phyloP scores from a whole-genome alignment of 768 basidiomycete species.

The Leccinum rimulosum region DNA sequence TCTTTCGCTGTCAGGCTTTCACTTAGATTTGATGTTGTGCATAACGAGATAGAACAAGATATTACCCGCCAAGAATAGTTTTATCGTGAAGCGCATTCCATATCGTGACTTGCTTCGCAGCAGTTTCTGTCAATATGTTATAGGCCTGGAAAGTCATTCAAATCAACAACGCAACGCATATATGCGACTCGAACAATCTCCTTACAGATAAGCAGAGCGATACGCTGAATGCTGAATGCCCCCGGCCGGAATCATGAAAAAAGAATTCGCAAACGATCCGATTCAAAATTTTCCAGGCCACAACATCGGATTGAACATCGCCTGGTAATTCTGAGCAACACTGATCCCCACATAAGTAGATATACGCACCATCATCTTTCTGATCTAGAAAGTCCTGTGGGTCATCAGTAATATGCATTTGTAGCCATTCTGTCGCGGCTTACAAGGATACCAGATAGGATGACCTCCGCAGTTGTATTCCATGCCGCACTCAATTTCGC shows the following conservation, averaged over 20 bases:
- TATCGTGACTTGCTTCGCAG: slow-evolving; percentile 40
- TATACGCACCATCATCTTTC: slow-evolving; percentile 17
- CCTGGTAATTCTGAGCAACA: slow-evolving; percentile 11
- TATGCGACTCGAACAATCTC: slow-evolving; percentile 15
- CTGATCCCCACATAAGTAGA: neutral
- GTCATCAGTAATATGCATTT: slow-evolving; percentile 14
- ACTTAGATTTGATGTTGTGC: neutral
- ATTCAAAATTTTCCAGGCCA: slow-evolving; percentile 29
- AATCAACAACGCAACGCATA: slow-evolving; percentile 26
- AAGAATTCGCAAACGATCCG: slow-evolving; percentile 38
- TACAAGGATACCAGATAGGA: slow-evolving; percentile 56
- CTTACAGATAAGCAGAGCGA: slow-evolving; percentile 27
- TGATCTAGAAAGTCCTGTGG: slow-evolving; percentile 26
- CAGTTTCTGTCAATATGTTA: slow-evolving; percentile 49
- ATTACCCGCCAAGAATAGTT: slow-evolving; percentile 49
- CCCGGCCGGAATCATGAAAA: slow-evolving; percentile 27
- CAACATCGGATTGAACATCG: slow-evolving; percentile 19
- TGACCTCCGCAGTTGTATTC: slow-evolving; percentile 43
- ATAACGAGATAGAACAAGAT: neutral
- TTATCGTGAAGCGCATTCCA: slow-evolving; percentile 44
- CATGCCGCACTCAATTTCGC: slow-evolving; percentile 33
- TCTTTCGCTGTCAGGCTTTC: slow-evolving; percentile 32
- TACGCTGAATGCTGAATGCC: slow-evolving; percentile 20
- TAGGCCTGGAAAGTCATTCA: slow-evolving; percentile 44
- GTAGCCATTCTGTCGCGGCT: slow-evolving; percentile 7